Conservation (phyloP, 176 grass and related monocot species). For the Triticum monococcum region DNA sequence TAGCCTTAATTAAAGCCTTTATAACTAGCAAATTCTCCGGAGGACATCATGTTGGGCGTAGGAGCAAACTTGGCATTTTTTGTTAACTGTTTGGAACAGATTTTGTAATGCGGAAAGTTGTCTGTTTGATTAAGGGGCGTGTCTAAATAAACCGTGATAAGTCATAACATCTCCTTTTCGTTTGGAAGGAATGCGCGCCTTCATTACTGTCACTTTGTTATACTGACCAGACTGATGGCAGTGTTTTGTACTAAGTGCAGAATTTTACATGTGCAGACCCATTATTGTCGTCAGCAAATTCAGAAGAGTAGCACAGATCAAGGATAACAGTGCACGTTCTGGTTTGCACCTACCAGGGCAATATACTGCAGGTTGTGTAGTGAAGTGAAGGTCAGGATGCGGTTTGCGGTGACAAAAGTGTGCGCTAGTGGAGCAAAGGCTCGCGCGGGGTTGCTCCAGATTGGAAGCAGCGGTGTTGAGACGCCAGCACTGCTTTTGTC, state of each 20-base stretch:
- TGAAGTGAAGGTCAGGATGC: slow-evolving; percentile 15
- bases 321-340: background rate
- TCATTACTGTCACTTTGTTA: background rate
- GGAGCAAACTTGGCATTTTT: background rate
- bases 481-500: slow-evolving; percentile 75
- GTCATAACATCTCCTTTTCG: background rate
- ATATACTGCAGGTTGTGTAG: background rate
- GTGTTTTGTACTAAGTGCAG: background rate
- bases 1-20: background rate
- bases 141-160: background rate
- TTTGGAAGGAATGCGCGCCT: background rate
- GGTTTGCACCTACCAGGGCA: background rate
- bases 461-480: slow-evolving; percentile 36
- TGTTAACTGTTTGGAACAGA: background rate
- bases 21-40: background rate
- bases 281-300: background rate
- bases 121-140: background rate
- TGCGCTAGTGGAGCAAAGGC: slow-evolving; percentile 36
- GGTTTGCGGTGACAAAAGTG: slow-evolving; percentile 37
- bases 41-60: background rate
- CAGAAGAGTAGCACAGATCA: background rate
- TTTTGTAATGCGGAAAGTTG: background rate
- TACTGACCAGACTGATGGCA: background rate
- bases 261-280: background rate
- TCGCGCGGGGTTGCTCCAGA: slow-evolving; percentile 36